phyloP scores from a whole-genome alignment of 805 yeast genomes.

The Yamadazyma phyllophila region DNA sequence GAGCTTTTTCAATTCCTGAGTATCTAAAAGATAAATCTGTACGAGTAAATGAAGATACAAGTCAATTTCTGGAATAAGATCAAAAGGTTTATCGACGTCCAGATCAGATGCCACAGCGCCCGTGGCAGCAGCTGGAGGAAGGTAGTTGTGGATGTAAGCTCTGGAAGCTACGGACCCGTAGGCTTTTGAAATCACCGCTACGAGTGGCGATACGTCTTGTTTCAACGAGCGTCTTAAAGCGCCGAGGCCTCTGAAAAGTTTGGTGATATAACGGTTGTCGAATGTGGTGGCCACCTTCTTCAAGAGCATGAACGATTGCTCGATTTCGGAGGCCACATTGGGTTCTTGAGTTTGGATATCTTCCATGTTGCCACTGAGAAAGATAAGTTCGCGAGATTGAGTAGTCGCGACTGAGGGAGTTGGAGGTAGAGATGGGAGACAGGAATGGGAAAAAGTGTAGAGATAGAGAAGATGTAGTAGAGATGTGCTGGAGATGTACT shows the following conservation, averaged over 20 bases:
- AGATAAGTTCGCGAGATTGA: constrained; percentile 1
- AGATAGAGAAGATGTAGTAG: too few species aligned
- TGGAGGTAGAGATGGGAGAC: not conserved
- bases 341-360: constrained; percentile 3
- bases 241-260: constrained; percentile 80
- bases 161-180: constrained; percentile 52
- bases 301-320: constrained; percentile 45
- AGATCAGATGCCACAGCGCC: constrained; percentile 19
- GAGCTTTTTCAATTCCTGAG: constrained; percentile 46
- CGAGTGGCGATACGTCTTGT: constrained; percentile 43
- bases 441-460: not conserved
- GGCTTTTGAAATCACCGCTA: constrained; percentile 50
- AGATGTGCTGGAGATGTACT: too few species aligned
- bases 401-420: not conserved
- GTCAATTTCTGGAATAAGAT: constrained; percentile 72
- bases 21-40: constrained; percentile 73
- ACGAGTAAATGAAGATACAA: constrained; percentile 74
- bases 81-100: constrained; percentile 22
- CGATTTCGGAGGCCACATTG: constrained; percentile 25
- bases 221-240: constrained; percentile 62
- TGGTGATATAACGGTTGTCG: constrained; percentile 86
- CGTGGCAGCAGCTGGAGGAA: constrained; percentile 21
- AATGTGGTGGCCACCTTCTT: constrained; percentile 64
- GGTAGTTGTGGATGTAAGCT: constrained; percentile 9
- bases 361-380: constrained; percentile 12